Percentiles rank a stretch among this genome's conserved stretches.
phyloP scores from a whole-genome alignment of 208 protist genomes.

The Wallacemonas rigidus region DNA sequence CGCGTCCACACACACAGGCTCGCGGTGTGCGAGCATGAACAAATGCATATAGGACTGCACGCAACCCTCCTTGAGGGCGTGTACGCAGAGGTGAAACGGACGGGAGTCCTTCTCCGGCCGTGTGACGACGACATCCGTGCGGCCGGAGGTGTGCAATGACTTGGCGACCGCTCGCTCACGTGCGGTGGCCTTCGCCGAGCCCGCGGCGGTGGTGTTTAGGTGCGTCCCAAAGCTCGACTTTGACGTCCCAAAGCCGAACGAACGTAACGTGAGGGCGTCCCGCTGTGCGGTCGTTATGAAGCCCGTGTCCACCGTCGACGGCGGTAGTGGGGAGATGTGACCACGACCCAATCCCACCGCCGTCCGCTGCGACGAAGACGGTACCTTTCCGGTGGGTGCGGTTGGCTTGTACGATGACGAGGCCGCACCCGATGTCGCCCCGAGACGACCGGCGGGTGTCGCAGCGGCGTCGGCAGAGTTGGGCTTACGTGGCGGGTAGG shows the following conservation, averaged over 20 bases:
- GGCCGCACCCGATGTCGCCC: background rate
- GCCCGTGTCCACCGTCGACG: background rate
- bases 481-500: slow-evolving; percentile 8
- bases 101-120: slow-evolving; percentile 68
- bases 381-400: background rate
- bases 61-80: slow-evolving; percentile 83
- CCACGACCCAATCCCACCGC: background rate
- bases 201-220: background rate
- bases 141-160: slow-evolving; percentile 30
- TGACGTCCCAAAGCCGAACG: slow-evolving; percentile 50
- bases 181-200: background rate
- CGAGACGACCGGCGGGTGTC: background rate
- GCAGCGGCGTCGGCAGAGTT: slow-evolving; percentile 11
- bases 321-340: slow-evolving; percentile 10
- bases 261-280: slow-evolving; percentile 44
- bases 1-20: slow-evolving; percentile 85
- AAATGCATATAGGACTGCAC: slow-evolving; percentile 84
- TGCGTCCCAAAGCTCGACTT: slow-evolving; percentile 6
- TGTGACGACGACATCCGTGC: slow-evolving; percentile 40
- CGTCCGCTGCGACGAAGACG: background rate
- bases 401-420: slow-evolving; percentile 14
- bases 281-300: slow-evolving; percentile 51
- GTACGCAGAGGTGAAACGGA: slow-evolving; percentile 78
- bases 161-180: slow-evolving; percentile 17
- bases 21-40: slow-evolving; percentile 81